Evolutionary conservation across 148 eudicot species (phyloP), one percentile per base, ranked within the genome.

Genomic region (Vaccinium darrowii): DNA sequence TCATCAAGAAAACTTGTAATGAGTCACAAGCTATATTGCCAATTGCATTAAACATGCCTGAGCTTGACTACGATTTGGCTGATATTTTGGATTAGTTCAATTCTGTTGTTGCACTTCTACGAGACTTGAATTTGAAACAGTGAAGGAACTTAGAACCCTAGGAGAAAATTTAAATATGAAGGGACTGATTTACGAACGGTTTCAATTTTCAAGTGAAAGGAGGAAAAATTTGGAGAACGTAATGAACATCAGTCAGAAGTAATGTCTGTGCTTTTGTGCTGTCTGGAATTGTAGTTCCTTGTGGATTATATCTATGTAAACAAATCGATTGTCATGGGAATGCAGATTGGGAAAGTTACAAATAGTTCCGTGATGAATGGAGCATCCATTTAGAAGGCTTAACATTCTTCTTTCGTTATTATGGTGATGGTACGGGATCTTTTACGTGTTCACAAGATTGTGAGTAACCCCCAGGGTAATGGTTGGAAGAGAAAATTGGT

Each of bases 41-140:
- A 50, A 8, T 63, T 47, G 84, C 39, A 63, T 53, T 75, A 14
- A 47, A 2, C 25, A 4, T 15, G 33, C 0, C 11, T 25, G 71
- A 79, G 27, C 25, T 19, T 71, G 51, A 79, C 12, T 78, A 30
- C 53, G 43, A n/a, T 43, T 23, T 57, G 9, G 58, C 30, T 62
- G 82, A 71, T 79, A 54, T 53, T 62, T 30, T 30, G 77, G 15
- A 78, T 49, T 84, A 54, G 33, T 27, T 84, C 9, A 15, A 23
- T 76, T 76, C 14, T 47, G 69, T 36, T 52, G 43, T 47, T 76
- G 19, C 49, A 3, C 74, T 60, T 74, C 53, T 53, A 54, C 15
- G 19, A 30, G n/a, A 43, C 54, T 13, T 52, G 25, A 19, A 36
- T 75, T 33, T 58, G 63, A 23, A 63, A 2, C 9, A 63, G 12